These are phyloP conservation scores for Myochromella boudieri DNA, from an alignment of 768 basidiomycete genomes.

Conservation along the genomic window DNA sequence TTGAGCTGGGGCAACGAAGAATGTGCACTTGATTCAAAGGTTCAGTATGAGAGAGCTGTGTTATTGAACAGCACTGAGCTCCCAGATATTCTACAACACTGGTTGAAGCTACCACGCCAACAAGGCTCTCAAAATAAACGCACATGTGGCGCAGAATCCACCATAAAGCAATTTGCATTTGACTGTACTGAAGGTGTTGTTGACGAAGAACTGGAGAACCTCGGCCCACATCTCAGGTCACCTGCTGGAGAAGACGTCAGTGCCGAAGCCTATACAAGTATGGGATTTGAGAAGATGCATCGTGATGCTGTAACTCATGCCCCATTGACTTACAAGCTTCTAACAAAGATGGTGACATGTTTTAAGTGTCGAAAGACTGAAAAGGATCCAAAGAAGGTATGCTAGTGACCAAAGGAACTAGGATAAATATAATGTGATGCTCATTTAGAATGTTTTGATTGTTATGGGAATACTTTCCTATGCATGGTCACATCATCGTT, in stretches of 20 bases:
- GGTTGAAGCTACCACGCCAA: slow-evolving; percentile 25
- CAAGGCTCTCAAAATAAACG: slow-evolving; percentile 16
- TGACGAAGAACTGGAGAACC: neutral
- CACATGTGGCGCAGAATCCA: slow-evolving; percentile 15
- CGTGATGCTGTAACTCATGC: slow-evolving; percentile 13
- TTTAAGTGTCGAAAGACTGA: slow-evolving; percentile 9
- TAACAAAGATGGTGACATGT: slow-evolving; percentile 11
- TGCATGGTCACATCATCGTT: too few species aligned
- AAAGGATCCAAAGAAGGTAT: slow-evolving; percentile 24
- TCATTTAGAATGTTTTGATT: too few species aligned
- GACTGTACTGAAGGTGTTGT: slow-evolving; percentile 5
- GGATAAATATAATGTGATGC: too few species aligned
- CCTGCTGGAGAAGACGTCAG: neutral
- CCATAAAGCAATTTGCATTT: slow-evolving; percentile 23
- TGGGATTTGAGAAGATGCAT: slow-evolving; percentile 5
- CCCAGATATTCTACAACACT: slow-evolving; percentile 23
- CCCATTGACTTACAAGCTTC: slow-evolving; percentile 10
- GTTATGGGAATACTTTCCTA: too few species aligned
- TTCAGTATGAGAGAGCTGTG: slow-evolving; percentile 18
- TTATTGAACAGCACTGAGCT: slow-evolving; percentile 25
- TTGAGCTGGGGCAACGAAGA: slow-evolving; percentile 29
- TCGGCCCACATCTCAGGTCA: neutral
- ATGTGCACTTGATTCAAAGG: slow-evolving; percentile 23
- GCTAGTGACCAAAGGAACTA: too few species aligned
- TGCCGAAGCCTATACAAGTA: neutral